Base-by-base conservation (phyloP, 345 rosid species). In the Firmiana major region DNA sequence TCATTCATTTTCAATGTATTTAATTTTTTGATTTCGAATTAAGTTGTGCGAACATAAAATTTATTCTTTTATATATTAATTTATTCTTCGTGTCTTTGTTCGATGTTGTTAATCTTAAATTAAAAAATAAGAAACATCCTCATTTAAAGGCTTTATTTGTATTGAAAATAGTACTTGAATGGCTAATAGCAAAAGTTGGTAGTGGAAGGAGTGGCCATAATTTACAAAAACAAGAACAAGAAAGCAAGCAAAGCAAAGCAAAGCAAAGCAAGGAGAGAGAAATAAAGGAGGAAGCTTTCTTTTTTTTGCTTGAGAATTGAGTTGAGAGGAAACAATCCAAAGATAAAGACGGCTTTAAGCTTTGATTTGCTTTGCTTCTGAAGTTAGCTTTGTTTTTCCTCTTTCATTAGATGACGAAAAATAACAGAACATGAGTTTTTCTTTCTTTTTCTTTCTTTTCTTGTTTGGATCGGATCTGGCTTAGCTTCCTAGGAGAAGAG, bases 391-490 rank as follows among this genome's bases (percentile, higher is more conserved):
- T 57, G 65, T 19, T 62, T 60, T 63, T 31, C 40, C 22, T 46
- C 69, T 49, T 74, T 10, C 68, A 64, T 11, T 10, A 53, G 34
- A 66, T 34, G 78, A 64, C 78, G 72, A 51, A 48, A 48, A 36
- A 21, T 12, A 49, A 21, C 79, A 76, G 51, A 65, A 15, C 71
- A 34, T 12, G 22, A 65, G 26, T 43, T 60, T 42, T 43, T 58
- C 31, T 17, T 10, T 48, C 46, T n/a, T 38, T 73, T 34, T 36
- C 83, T 60, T 63, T 69, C 77, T 80, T 53, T 48, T 68, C 75
- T 78, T 82, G 85, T 67, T 82, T 67, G 75, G 90, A 87, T 91
- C 90, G 81, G 93, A 90, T 90, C 90, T 82, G 63, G 78, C 59
- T n/a, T 63, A 49, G 43, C 57, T 73, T 80, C 62, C 76, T 71